These are phyloP conservation scores for Rhizophagus prolifer DNA, from an alignment of 192 early-diverging fungal genomes.

Conservation along the genomic window DNA sequence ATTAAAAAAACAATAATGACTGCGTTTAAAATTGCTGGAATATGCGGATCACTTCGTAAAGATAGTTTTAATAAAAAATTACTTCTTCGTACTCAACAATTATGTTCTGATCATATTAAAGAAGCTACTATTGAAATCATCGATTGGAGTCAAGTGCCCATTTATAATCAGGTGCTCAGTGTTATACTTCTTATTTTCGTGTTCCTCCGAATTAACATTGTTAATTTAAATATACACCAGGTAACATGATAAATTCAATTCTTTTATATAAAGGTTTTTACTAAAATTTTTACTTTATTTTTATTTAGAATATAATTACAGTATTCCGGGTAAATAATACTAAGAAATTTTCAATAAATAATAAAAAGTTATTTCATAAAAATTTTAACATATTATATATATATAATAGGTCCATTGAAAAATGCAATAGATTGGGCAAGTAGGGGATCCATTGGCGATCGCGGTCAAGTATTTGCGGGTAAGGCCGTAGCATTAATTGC, in stretches of 20 bases:
- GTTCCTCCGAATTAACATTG: background rate
- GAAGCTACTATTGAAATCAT: background rate
- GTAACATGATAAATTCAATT: background rate
- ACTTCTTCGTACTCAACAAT: conserved; percentile 1
- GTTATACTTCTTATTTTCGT: background rate
- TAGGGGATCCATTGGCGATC: background rate
- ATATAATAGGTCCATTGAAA: conserved; percentile 9
- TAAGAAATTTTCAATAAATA: background rate
- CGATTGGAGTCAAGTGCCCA: conserved; percentile 10
- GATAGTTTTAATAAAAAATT: conserved; percentile 10
- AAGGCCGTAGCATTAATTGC: conserved; percentile 6
- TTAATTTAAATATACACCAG: background rate
- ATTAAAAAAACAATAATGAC: background rate
- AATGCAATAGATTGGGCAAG: conserved; percentile 26
- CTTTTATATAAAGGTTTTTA: background rate
- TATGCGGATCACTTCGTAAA: conserved; percentile 20
- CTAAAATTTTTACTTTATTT: too few species aligned
- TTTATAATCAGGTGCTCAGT: conserved; percentile 3
- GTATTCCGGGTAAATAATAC: conserved; percentile 15
- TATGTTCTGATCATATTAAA: background rate
- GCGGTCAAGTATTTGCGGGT: background rate
- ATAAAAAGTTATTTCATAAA: background rate
- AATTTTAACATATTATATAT: background rate
- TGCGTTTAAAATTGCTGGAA: conserved; percentile 3
- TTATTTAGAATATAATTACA: conserved; percentile 18